Evolutionary conservation across 306 rosid genomes (phyloP).

Genomic region (Hippophae tibetana): DNA sequence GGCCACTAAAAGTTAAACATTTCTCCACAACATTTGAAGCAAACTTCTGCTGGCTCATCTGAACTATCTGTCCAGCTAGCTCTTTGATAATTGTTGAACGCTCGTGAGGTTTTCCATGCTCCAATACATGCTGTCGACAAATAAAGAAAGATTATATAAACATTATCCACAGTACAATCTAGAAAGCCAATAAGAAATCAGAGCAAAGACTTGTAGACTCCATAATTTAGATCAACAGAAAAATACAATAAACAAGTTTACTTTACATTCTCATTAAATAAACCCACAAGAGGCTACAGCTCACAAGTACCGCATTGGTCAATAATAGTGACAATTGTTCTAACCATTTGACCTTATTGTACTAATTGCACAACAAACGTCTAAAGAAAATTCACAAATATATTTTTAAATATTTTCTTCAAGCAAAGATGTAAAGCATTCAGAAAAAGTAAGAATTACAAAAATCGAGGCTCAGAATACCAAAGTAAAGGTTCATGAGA

Average conservation of each 20-base stretch:
- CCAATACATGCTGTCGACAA: slow-evolving; percentile 61
- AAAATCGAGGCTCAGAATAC: no score
- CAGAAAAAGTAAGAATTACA: background rate
- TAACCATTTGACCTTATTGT: background rate
- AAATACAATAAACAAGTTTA: background rate
- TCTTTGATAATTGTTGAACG: slow-evolving; percentile 82
- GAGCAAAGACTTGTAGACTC: background rate
- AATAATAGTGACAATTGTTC: no score
- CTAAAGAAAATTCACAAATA: background rate
- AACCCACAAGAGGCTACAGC: no score
- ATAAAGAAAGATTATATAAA: background rate
- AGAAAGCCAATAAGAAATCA: background rate
- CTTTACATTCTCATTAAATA: background rate
- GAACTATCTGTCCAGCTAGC: slow-evolving; percentile 78
- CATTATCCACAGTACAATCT: background rate
- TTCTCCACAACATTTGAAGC: slow-evolving; percentile 94
- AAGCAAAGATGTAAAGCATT: background rate
- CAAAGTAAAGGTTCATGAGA: no score
- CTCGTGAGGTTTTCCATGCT: slow-evolving; percentile 88
- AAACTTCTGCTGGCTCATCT: slow-evolving; percentile 97
- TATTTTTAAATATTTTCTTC: background rate
- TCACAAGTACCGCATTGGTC: no score
- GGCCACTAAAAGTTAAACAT: slow-evolving; percentile 82
- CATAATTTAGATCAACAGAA: background rate
- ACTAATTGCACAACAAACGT: background rate